These are phyloP conservation scores for Bruguiera gymnorhiza DNA, from an alignment of 345 rosid species.

Conservation along the genomic window DNA sequence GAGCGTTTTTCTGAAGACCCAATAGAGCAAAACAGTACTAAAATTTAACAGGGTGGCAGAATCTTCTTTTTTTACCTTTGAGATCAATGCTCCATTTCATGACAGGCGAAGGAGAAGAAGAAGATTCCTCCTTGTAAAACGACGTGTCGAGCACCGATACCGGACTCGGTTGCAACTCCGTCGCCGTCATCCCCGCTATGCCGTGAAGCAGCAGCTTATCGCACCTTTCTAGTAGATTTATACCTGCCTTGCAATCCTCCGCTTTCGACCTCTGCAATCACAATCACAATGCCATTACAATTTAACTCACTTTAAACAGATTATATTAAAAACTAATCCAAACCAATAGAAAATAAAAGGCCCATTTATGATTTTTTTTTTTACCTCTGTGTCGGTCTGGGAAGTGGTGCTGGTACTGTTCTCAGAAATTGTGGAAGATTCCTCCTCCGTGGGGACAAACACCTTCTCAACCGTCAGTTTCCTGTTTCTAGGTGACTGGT, in stretches of 20 bases:
- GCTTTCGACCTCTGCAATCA: conserved; percentile 45
- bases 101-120: conserved; percentile 71
- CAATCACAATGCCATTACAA: not conserved
- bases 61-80: conserved; percentile 42
- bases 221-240: conserved; percentile 68
- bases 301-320: too few relatives aligned
- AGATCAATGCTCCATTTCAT: conserved; percentile 81
- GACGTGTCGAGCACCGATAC: conserved; percentile 89
- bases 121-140: conserved; percentile 75
- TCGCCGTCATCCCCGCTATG: conserved; percentile 75
- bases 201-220: conserved; percentile 81
- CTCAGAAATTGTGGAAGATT: conserved; percentile 50
- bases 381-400: conserved; percentile 62
- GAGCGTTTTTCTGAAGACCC: not conserved
- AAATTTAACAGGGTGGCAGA: not conserved
- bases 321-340: too few relatives aligned
- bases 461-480: conserved; percentile 32
- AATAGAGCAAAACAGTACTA: not conserved
- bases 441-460: conserved; percentile 43
- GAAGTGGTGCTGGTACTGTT: conserved; percentile 48
- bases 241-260: conserved; percentile 63
- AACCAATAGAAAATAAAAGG: too few relatives aligned
- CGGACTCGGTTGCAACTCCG: conserved; percentile 88
- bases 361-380: too few relatives aligned
- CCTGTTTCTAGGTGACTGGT: conserved; percentile 36